These are phyloP conservation scores for Aurantiochytrium sp. DNA, from an alignment of 108 stramenopile genomes.

Conservation along the genomic window DNA sequence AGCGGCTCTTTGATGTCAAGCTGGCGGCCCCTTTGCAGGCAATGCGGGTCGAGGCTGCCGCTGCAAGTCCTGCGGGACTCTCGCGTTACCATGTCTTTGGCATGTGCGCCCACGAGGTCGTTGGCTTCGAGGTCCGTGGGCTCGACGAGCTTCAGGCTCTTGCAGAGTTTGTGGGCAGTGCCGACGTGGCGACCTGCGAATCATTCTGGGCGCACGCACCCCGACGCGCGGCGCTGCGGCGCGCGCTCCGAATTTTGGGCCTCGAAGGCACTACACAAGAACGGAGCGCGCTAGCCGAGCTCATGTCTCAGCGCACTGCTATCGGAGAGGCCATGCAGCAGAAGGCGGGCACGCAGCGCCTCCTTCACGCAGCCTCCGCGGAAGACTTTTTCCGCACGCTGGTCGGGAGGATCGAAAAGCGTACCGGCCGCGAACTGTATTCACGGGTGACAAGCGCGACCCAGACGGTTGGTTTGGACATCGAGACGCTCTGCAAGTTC, in stretches of 20 bases:
- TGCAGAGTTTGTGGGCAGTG: neutral
- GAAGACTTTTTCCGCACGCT: neutral
- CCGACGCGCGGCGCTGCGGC: neutral
- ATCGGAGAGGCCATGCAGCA: neutral
- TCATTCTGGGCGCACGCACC: neutral
- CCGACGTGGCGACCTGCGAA: neutral
- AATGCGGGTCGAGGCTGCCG: neutral
- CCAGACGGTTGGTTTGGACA: neutral
- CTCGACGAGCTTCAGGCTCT: constrained; percentile 15
- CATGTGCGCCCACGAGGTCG: neutral
- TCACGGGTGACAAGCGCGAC: neutral
- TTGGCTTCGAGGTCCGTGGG: neutral
- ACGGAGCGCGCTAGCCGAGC: neutral
- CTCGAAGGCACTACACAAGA: neutral
- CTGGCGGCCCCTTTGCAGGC: neutral
- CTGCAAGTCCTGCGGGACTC: neutral
- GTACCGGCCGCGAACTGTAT: neutral
- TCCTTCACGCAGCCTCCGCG: neutral
- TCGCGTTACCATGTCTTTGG: neutral
- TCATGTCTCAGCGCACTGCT: neutral
- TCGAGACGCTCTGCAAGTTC: neutral
- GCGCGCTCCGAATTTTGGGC: neutral
- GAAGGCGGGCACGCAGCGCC: neutral
- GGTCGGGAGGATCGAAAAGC: neutral
- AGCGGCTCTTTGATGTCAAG: neutral